Conservation (phyloP, 2,329 filamentous ascomycete species). For the Trichoderma endophyticum region DNA sequence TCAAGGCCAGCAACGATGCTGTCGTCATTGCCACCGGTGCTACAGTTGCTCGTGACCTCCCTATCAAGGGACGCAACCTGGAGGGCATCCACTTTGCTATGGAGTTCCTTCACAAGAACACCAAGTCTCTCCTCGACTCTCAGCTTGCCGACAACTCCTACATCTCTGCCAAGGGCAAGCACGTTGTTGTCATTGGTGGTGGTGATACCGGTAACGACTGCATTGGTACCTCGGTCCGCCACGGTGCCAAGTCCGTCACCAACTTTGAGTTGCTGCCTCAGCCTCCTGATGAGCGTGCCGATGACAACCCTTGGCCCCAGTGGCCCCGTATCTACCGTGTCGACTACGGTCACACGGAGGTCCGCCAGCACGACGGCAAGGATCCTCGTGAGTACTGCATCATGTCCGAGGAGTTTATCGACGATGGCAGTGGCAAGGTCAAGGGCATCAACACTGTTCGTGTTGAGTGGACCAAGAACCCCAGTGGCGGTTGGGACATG, state of each 20-base stretch:
- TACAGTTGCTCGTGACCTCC: conserved; percentile 87
- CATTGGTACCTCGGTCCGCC: conserved; percentile 92
- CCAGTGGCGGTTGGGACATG: conserved; percentile 94
- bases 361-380: conserved; percentile 92
- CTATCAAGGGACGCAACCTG: conserved; percentile 82
- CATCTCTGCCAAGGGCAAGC: conserved; percentile 92
- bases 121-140: conserved; percentile 93
- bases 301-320: conserved; percentile 96
- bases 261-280: conserved; percentile 96
- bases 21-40: conserved; percentile 91
- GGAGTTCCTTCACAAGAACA: conserved; percentile 97
- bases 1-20: conserved; percentile 73
- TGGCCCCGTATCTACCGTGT: conserved; percentile 98
- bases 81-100: conserved; percentile 94
- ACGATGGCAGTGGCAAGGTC: conserved; percentile 80
- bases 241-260: conserved; percentile 91
- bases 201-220: conserved; percentile 98
- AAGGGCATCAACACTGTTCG: conserved; percentile 95
- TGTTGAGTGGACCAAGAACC: conserved; percentile 91
- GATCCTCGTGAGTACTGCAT: conserved; percentile 97
- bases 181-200: conserved; percentile 94
- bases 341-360: conserved; percentile 96
- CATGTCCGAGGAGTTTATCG: conserved; percentile 96
- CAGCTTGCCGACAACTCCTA: conserved; percentile 79
- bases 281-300: conserved; percentile 83